Percentiles rank a stretch among this genome's conserved stretches.
phyloP scores from a whole-genome alignment of 2,329 filamentous ascomycete genomes.

The Botrytis pseudocinerea region DNA sequence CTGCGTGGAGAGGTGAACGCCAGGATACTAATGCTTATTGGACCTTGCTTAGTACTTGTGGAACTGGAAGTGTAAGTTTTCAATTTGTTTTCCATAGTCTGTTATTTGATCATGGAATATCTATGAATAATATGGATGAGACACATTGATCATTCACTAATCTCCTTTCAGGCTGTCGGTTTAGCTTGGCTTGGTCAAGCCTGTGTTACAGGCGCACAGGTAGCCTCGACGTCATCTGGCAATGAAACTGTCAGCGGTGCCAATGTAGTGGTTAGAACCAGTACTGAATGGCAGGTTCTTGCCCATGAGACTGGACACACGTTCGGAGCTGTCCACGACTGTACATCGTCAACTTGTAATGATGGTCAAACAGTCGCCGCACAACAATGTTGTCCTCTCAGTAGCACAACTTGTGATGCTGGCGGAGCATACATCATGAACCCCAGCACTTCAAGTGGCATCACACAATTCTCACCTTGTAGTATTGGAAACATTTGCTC shows the following conservation, averaged over 20 bases:
- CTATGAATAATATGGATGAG: background rate
- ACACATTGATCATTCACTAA: background rate
- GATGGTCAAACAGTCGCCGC: conserved; percentile 59
- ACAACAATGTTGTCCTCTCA: conserved; percentile 79
- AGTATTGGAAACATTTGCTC: conserved; percentile 92
- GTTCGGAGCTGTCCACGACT: conserved; percentile 95
- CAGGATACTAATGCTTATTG: conserved; percentile 86
- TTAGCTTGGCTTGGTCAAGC: conserved; percentile 91
- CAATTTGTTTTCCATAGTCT: background rate
- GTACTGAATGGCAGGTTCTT: conserved; percentile 91
- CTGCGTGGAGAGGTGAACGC: conserved; percentile 77
- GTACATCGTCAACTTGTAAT: conserved; percentile 65
- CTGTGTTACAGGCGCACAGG: conserved; percentile 63
- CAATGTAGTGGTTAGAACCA: conserved; percentile 84
- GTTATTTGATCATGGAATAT: background rate
- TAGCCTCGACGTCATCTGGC: conserved; percentile 50
- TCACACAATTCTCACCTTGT: conserved; percentile 82
- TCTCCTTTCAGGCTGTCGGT: conserved; percentile 64
- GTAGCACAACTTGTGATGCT: conserved; percentile 69
- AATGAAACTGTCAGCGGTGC: conserved; percentile 78
- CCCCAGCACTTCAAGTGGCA: conserved; percentile 73
- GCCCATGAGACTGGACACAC: conserved; percentile 94
- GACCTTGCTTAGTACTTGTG: conserved; percentile 73
- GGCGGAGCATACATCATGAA: conserved; percentile 90
- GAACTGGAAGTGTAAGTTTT: conserved; percentile 60